Conservation (phyloP, 805 yeast genomes). For the Dipodascus geniculatus region DNA sequence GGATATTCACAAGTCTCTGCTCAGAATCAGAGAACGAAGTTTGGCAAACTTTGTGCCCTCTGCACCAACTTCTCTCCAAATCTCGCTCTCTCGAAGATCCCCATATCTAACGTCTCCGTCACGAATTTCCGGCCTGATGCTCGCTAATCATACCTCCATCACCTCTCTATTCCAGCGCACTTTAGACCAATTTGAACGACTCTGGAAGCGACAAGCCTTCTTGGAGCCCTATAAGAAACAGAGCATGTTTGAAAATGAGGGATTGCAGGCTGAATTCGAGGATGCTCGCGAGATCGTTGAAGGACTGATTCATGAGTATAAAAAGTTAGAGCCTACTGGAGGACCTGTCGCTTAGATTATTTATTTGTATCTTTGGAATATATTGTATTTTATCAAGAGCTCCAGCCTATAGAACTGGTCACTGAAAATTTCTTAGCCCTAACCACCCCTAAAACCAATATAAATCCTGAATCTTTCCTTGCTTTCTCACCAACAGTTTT, state of each 20-base stretch:
- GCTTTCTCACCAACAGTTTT: slow-evolving; percentile 1
- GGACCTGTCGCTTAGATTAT: background rate
- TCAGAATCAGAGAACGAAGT: slow-evolving; percentile 30
- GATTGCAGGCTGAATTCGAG: slow-evolving; percentile 58
- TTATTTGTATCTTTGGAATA: no score
- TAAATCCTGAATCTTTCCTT: background rate
- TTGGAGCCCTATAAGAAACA: slow-evolving; percentile 55
- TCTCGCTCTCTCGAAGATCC: slow-evolving; percentile 66
- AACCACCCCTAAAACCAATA: background rate
- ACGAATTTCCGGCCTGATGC: slow-evolving; percentile 65
- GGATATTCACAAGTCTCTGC: slow-evolving; percentile 45
- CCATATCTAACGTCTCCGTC: slow-evolving; percentile 40
- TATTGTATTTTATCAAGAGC: no score
- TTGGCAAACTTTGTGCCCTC: slow-evolving; percentile 68
- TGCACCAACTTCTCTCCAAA: slow-evolving; percentile 68
- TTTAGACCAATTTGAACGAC: slow-evolving; percentile 64
- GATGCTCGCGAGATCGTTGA: slow-evolving; percentile 63
- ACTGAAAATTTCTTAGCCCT: background rate
- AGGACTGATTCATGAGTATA: slow-evolving; percentile 69
- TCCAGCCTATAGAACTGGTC: no score
- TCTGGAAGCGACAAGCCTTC: slow-evolving; percentile 74
- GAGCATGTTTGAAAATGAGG: slow-evolving; percentile 29
- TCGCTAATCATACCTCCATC: slow-evolving; percentile 73
- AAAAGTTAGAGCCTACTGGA: slow-evolving; percentile 25
- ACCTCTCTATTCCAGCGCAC: slow-evolving; percentile 53